Evolutionary conservation across 2,329 filamentous ascomycete genomes (phyloP), one percentile per base, ranked within the genome.

Genomic region (Alternaria infectoria): DNA sequence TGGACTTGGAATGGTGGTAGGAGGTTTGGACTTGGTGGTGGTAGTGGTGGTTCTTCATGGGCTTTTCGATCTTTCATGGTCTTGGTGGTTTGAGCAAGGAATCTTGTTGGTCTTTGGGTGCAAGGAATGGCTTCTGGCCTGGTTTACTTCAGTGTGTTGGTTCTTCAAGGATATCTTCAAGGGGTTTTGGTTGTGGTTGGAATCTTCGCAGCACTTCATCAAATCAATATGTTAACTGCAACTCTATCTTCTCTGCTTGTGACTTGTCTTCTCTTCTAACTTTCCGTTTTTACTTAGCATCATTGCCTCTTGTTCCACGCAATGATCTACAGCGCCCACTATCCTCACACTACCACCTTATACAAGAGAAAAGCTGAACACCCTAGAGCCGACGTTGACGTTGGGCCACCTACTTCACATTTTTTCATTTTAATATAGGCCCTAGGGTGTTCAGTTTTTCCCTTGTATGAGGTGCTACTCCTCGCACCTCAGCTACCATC

Each of bases 71-170:
- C 19, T 40, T 44, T 23, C 32, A 19, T 23, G 19, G 19, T 36
- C 26, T 36, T 50, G 21, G 55, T 57, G n/a, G 13, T 57, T 45
- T 23, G 45, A 17, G 40, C 50, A 54, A 59, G 57, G 28, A 47
- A 21, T 9, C 21, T 11, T 6, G 21, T 51, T 51, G 32, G 17
- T 21, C n/a, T 57, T 17, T 19, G 9, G 9, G 15, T 46, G 28
- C 40, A 46, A 54, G 50, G 43, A 30, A 28, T n/a, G 17, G 26
- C 47, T 26, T 40, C 28, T 50, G 23, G 6, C 15, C 21, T 21
- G 50, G 19, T 55, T 32, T 28, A 40, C 15, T 7, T 43, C 45
- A 43, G 17, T 17, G 17, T 17, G 13, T 17, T 36, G 12, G 25
- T 9, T 28, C 30, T 26, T 43, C 26, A 47, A 49, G 26, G 44